Conservation (phyloP, 2,329 filamentous ascomycete species). For the Septoria petroselini region DNA sequence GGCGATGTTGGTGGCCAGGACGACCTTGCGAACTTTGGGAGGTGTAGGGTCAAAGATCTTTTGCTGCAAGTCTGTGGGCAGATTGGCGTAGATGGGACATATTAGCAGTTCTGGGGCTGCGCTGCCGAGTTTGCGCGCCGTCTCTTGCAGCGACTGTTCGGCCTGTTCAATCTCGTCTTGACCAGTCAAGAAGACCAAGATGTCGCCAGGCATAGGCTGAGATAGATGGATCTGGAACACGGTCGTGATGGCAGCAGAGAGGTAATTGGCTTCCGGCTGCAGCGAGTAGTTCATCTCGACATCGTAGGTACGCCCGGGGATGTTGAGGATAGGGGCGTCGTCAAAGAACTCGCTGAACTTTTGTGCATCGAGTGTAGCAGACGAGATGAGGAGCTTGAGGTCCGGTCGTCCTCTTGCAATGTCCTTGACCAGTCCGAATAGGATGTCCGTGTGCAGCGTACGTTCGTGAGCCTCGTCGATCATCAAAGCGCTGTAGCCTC, state of each 20-base stretch:
- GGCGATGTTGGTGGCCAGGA: constrained; percentile 93
- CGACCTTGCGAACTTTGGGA: constrained; percentile 78
- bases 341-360: constrained; percentile 93
- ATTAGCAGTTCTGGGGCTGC: constrained; percentile 84
- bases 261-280: constrained; percentile 88
- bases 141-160: constrained; percentile 79
- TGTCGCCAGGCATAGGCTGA: constrained; percentile 74
- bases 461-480: constrained; percentile 97
- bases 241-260: constrained; percentile 86
- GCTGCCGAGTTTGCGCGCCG: constrained; percentile 77
- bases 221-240: constrained; percentile 93
- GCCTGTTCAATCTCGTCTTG: constrained; percentile 94
- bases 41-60: constrained; percentile 96
- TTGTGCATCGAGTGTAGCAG: constrained; percentile 88
- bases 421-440: constrained; percentile 85
- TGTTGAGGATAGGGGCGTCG: constrained; percentile 88
- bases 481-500: constrained; percentile 83
- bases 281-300: constrained; percentile 90
- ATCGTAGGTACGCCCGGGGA: constrained; percentile 82
- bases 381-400: constrained; percentile 85
- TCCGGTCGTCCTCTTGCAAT: constrained; percentile 78
- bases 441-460: constrained; percentile 84
- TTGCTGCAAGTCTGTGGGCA: constrained; percentile 84
- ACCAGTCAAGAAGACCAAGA: constrained; percentile 90
- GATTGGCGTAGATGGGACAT: constrained; percentile 88